Evolutionary conservation across 768 basidiomycete genomes (phyloP).

Genomic region (Coprinopsis cinerea): DNA sequence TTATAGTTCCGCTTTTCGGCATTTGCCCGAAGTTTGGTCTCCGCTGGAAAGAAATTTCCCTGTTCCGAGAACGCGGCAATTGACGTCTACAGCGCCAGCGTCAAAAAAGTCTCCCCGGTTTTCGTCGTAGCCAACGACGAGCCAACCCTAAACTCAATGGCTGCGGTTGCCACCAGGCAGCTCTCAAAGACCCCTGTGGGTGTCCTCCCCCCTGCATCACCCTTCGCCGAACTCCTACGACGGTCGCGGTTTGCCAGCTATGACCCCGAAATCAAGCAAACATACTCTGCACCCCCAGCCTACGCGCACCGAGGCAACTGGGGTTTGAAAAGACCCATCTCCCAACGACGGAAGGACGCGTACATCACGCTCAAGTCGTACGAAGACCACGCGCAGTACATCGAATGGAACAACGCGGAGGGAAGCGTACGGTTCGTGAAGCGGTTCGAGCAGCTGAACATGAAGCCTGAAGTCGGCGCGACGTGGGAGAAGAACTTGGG

Average conservation of each 20-base stretch:
- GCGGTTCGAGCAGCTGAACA: conserved; percentile 59
- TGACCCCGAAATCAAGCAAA: conserved; percentile 71
- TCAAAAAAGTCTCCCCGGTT: neutral
- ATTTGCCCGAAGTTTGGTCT: neutral
- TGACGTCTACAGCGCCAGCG: neutral
- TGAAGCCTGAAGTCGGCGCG: conserved; percentile 26
- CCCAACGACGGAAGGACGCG: conserved; percentile 56
- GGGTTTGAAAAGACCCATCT: conserved; percentile 80
- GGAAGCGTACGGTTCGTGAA: conserved; percentile 61
- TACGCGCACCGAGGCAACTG: conserved; percentile 75
- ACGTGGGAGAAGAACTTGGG: conserved; percentile 39
- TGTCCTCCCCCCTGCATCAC: conserved; percentile 44
- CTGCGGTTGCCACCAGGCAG: conserved; percentile 21
- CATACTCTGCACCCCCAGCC: conserved; percentile 66
- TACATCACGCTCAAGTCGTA: conserved; percentile 62
- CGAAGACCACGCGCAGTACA: conserved; percentile 70
- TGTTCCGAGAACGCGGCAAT: conserved; percentile 1
- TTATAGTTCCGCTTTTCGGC: conserved; percentile 18
- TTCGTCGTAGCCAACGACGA: neutral
- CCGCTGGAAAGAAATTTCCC: conserved; percentile 6
- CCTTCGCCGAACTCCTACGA: conserved; percentile 72
- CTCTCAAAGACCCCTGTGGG: conserved; percentile 9
- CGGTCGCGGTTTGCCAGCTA: conserved; percentile 78
- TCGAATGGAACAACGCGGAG: conserved; percentile 70
- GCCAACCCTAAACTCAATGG: conserved; percentile 7